These are phyloP conservation scores for Ogataea neopini DNA, from an alignment of 805 yeast species.

Conservation along the genomic window DNA sequence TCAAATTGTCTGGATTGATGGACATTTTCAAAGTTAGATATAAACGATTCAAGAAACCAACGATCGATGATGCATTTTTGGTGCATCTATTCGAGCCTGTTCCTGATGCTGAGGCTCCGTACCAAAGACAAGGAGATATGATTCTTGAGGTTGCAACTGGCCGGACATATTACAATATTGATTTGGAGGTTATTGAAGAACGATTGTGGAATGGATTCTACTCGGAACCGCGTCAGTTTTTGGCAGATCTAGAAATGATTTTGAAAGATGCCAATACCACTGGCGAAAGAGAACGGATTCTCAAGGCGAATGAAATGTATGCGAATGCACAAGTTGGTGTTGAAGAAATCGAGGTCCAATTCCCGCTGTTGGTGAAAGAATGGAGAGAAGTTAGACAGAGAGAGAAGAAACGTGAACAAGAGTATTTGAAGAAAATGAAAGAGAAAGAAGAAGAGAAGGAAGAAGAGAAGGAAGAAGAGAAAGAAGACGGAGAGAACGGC, in stretches of 20 bases:
- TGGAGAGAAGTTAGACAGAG: slow-evolving; percentile 74
- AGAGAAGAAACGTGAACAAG: slow-evolving; percentile 55
- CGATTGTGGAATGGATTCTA: slow-evolving; percentile 96
- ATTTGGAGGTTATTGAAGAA: slow-evolving; percentile 90
- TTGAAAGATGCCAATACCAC: slow-evolving; percentile 70
- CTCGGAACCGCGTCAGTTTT: slow-evolving; percentile 86
- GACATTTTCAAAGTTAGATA: slow-evolving; percentile 85
- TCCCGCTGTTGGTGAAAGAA: slow-evolving; percentile 68
- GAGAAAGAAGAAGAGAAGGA: slow-evolving; percentile 6
- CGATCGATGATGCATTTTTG: slow-evolving; percentile 74
- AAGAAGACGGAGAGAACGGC: not conserved
- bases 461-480: not conserved
- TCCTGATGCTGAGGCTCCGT: slow-evolving; percentile 38
- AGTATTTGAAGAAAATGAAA: slow-evolving; percentile 34
- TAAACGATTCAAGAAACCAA: slow-evolving; percentile 87
- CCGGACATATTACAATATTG: slow-evolving; percentile 78
- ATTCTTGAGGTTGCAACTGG: slow-evolving; percentile 81
- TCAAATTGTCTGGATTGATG: slow-evolving; percentile 84
- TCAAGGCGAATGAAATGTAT: slow-evolving; percentile 88
- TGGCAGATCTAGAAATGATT: slow-evolving; percentile 82
- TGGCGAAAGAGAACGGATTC: slow-evolving; percentile 81
- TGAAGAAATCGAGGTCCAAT: slow-evolving; percentile 72
- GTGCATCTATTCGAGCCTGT: slow-evolving; percentile 76
- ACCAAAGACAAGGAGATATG: slow-evolving; percentile 65
- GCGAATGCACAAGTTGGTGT: slow-evolving; percentile 95